phyloP scores from a whole-genome alignment of 768 basidiomycete genomes.

The Candolleomyces eurysporus region DNA sequence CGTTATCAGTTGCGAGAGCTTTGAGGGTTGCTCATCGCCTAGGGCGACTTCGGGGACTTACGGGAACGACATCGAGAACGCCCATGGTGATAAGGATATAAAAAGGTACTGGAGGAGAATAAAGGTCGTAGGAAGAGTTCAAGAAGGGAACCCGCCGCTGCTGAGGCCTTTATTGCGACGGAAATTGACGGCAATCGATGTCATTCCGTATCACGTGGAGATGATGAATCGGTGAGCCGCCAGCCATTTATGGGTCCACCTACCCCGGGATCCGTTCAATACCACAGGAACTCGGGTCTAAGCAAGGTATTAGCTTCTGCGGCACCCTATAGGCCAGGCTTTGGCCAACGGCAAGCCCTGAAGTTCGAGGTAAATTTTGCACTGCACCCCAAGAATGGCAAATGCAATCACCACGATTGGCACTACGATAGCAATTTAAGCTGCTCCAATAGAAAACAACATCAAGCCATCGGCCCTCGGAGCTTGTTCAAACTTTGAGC shows the following conservation, averaged over 20 bases:
- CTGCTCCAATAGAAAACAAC: no score
- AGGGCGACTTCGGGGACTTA: conserved; percentile 34
- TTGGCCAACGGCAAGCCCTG: no score
- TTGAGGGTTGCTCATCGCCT: not conserved
- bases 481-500: no score
- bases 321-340: no score
- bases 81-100: conserved; percentile 54
- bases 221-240: conserved; percentile 8
- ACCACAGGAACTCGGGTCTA: no score
- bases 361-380: no score
- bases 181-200: conserved; percentile 15
- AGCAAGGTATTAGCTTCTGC: no score
- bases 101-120: not conserved
- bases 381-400: no score
- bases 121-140: conserved; percentile 2
- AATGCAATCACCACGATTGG: no score
- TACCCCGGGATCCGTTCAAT: not conserved
- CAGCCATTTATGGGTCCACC: not conserved
- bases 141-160: conserved; percentile 7
- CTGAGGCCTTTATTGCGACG: conserved; percentile 4
- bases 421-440: no score
- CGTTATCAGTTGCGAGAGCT: conserved; percentile 1
- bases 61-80: conserved; percentile 81
- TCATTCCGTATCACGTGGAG: conserved; percentile 11
- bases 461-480: no score